These are phyloP conservation scores for Bacidia rubella DNA, from an alignment of 495 filamentous ascomycete species.

Conservation along the genomic window DNA sequence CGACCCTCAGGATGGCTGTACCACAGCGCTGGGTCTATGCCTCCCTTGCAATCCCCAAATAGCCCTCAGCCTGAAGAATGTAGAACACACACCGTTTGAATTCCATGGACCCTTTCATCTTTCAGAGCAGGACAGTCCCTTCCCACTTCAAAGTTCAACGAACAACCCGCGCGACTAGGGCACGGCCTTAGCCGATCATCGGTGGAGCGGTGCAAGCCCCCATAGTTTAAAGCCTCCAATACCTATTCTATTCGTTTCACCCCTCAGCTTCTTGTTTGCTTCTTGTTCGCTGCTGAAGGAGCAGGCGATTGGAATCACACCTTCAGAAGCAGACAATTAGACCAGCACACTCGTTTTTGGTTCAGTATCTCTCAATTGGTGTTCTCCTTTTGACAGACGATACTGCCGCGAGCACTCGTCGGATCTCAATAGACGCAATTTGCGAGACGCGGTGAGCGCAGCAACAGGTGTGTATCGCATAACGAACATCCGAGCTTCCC, in stretches of 20 bases:
- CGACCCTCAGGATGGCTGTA: not conserved
- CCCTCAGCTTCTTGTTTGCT: not conserved
- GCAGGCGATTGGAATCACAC: too few relatives aligned
- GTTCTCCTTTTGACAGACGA: not conserved
- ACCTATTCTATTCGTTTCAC: not conserved
- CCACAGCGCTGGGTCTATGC: slow-evolving; percentile 2
- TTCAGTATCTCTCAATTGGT: not conserved
- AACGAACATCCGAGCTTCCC: not conserved
- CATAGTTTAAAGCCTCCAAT: not conserved
- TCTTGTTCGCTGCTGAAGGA: too few relatives aligned
- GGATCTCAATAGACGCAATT: slow-evolving; percentile 5
- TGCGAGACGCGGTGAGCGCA: slow-evolving; percentile 9
- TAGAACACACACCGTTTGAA: not conserved
- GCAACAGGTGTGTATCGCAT: slow-evolving; percentile 1
- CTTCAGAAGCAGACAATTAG: too few relatives aligned
- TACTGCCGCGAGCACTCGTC: slow-evolving; percentile 2
- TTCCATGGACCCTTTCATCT: not conserved
- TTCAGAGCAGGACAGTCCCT: too few relatives aligned
- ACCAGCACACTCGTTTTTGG: too few relatives aligned
- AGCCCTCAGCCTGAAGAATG: not conserved
- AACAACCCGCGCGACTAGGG: slow-evolving; percentile 5
- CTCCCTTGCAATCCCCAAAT: not conserved
- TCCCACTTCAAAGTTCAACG: too few relatives aligned
- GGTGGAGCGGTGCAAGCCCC: not conserved
- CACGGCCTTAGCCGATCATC: slow-evolving; percentile 6